phyloP scores from a whole-genome alignment of 2,329 filamentous ascomycete genomes.

The Dichotomopilus funicola region DNA sequence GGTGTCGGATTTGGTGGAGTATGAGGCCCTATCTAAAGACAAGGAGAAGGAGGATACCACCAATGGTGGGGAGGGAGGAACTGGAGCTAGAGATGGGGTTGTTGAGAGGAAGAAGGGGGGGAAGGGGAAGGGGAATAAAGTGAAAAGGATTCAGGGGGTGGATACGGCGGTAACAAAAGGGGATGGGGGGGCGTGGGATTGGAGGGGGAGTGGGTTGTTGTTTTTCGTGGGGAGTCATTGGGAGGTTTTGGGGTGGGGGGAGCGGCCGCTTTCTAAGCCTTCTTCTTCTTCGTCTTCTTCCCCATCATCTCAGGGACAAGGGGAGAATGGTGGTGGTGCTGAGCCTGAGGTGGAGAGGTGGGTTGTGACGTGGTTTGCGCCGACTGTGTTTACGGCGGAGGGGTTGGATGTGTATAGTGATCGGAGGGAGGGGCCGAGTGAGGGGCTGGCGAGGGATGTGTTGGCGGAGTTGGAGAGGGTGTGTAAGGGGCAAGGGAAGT shows the following conservation, averaged over 20 bases:
- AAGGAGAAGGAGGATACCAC: too few relatives aligned
- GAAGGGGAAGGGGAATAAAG: conserved; percentile 24
- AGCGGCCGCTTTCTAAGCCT: too few relatives aligned
- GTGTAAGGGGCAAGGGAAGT: conserved; percentile 37
- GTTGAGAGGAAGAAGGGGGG: neutral
- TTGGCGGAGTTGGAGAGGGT: conserved; percentile 47
- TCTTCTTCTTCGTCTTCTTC: too few relatives aligned
- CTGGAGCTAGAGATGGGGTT: conserved; percentile 23
- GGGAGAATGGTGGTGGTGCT: neutral
- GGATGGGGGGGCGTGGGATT: conserved; percentile 53
- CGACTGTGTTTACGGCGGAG: conserved; percentile 75
- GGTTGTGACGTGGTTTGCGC: conserved; percentile 79
- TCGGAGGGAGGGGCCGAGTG: conserved; percentile 51
- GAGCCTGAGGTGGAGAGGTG: conserved; percentile 48
- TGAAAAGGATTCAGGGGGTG: conserved; percentile 58
- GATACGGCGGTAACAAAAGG: conserved; percentile 41
- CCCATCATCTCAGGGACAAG: conserved; percentile 18
- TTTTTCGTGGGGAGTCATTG: conserved; percentile 68
- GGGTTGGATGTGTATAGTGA: conserved; percentile 74
- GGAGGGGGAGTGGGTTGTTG: conserved; percentile 72
- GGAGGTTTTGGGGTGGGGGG: conserved; percentile 75
- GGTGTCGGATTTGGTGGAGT: conserved; percentile 67
- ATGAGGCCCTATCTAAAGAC: conserved; percentile 44
- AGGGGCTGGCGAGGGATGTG: conserved; percentile 51
- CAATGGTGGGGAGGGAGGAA: too few relatives aligned